Conservation (phyloP, 441 rosid species). For the Omphalea diandra region DNA sequence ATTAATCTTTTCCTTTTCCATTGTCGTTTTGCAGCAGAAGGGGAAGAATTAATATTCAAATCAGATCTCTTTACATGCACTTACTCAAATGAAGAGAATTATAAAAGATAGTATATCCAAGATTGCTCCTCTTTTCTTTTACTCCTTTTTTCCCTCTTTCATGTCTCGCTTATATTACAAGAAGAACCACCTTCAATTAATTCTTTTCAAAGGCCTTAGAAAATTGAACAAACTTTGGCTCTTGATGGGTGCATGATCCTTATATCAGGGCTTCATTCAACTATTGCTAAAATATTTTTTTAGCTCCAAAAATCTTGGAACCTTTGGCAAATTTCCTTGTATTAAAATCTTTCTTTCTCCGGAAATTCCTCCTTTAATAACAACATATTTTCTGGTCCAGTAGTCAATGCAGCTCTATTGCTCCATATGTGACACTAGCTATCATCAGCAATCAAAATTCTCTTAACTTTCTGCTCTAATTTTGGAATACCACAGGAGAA, state of each 20-base stretch:
- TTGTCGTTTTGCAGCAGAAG: constrained; percentile 26
- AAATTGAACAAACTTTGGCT: constrained; percentile 36
- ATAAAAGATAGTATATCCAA: constrained; percentile 22
- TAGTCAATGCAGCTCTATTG: constrained; percentile 11
- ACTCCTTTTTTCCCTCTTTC: constrained; percentile 36
- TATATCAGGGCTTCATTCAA: constrained; percentile 30
- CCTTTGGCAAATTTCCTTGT: constrained; percentile 25
- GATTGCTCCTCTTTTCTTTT: not conserved
- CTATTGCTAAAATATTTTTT: constrained; percentile 16
- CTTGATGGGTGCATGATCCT: constrained; percentile 46
- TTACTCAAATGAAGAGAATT: constrained; percentile 20
- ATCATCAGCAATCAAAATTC: constrained; percentile 22
- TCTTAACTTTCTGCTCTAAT: constrained; percentile 27
- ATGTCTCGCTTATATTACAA: constrained; percentile 31
- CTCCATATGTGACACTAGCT: constrained; percentile 2
- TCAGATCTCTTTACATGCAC: constrained; percentile 28
- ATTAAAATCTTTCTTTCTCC: constrained; percentile 19
- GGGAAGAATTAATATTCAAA: constrained; percentile 20
- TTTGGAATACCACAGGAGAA: constrained; percentile 6
- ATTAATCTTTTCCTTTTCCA: constrained; percentile 18
- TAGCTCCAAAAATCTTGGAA: constrained; percentile 53
- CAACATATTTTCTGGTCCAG: constrained; percentile 11
- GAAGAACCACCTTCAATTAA: constrained; percentile 4
- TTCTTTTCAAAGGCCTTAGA: constrained; percentile 21
- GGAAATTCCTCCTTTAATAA: constrained; percentile 10